Evolutionary conservation across 768 basidiomycete genomes (phyloP), one percentile per base, ranked within the genome.

Genomic region (Suillus bovinus): DNA sequence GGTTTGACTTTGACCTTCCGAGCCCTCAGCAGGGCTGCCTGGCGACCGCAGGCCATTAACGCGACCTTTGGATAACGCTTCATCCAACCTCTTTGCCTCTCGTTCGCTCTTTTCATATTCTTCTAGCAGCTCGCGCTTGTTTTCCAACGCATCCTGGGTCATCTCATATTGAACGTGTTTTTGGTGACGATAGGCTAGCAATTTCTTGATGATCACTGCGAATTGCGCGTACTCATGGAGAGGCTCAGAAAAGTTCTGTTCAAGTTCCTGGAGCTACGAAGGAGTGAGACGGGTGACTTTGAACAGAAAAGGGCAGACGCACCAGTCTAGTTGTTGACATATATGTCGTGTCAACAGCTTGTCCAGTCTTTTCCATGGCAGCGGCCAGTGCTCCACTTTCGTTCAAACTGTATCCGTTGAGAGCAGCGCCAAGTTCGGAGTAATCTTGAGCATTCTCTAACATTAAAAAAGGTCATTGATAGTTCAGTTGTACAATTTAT

Each of bases 161-260:
- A 97, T 91, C 77, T 99, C 97, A 70, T 90, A 96, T 73, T 99
- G 97, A 9, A 95, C 91, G 65, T 99, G 95, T 77, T 99, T 99
- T 77, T 96, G 94, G 72, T 99, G 96, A 47, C 97, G 91, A 77
- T 96, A 99, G 0, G 87, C 87, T 53, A 99, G 86, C 38, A 99
- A 79, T 70, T 91, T 91, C 82, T 94, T 96, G 79, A 99, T 99
- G 71, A 98, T 96, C 22, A 83, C 80, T 14, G 92, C 93, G 72
- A 99, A 99, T 75, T 99, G 97, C 59, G 89, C 79, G 75, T 99
- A 99, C 72, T 98, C 96, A 68, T 96, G 93, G 55, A 99, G 77
- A 9, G 97, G 97, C 72, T 99, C 97, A 33, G 94, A 93, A 85
- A 94, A 97, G 70, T 88, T 90, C 73, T 94, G 88, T 74, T 99